phyloP scores from a whole-genome alignment of 169 alveolate genomes.

The Cryptosporidium xiaoi region DNA sequence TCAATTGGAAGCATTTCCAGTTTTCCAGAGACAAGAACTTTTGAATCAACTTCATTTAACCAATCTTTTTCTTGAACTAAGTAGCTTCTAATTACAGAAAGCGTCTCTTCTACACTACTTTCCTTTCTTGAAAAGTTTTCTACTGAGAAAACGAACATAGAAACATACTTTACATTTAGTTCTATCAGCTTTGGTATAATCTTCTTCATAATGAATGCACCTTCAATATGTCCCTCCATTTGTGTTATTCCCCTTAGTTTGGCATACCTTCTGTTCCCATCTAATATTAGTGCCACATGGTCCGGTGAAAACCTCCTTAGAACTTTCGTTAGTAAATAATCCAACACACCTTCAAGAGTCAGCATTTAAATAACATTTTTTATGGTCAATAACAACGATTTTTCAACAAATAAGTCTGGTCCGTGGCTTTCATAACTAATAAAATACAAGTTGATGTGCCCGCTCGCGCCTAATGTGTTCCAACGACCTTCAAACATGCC shows the following conservation, averaged over 20 bases:
- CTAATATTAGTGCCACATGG: constrained; percentile 89
- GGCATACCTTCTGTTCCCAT: constrained; percentile 92
- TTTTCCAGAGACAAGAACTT: constrained; percentile 50
- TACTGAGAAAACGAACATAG: constrained; percentile 88
- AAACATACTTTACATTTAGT: constrained; percentile 82
- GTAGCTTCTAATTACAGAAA: constrained; percentile 64
- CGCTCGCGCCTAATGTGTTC: constrained; percentile 8
- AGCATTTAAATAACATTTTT: not conserved
- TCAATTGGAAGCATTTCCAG: constrained; percentile 51
- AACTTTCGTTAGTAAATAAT: not conserved
- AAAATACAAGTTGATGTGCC: not conserved
- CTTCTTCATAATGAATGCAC: constrained; percentile 77
- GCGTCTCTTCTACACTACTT: constrained; percentile 77
- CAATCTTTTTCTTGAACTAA: constrained; percentile 45
- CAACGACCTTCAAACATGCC: too few relatives aligned
- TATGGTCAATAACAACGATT: not conserved
- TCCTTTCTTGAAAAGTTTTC: constrained; percentile 84
- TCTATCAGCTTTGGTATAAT: constrained; percentile 79
- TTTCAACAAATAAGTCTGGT: too few relatives aligned
- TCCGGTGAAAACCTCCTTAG: constrained; percentile 17
- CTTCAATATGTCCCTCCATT: constrained; percentile 81
- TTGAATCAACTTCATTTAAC: constrained; percentile 3
- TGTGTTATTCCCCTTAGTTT: constrained; percentile 77
- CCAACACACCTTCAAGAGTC: not conserved
- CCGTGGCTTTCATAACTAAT: not conserved